These are phyloP conservation scores for Boehmeria nivea DNA, from an alignment of 306 rosid species.

Conservation along the genomic window DNA sequence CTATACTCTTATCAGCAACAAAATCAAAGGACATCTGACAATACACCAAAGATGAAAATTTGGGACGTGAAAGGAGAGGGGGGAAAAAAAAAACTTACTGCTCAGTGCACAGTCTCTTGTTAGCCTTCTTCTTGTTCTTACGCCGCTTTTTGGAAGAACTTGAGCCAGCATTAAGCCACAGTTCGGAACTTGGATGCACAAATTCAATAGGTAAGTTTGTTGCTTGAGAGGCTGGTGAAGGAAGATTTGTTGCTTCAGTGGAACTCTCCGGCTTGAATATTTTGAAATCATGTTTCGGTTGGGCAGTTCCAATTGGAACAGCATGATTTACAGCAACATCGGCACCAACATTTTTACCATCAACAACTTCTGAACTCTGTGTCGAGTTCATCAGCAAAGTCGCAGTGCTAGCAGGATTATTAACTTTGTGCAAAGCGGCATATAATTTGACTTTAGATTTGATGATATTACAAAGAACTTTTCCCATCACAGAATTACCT, in stretches of 20 bases:
- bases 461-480: slow-evolving; percentile 29
- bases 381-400: too few relatives aligned
- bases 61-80: too few relatives aligned
- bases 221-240: neutral
- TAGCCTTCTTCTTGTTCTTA: slow-evolving; percentile 37
- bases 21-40: too few relatives aligned
- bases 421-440: slow-evolving; percentile 17
- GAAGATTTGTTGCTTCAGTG: neutral
- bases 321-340: neutral
- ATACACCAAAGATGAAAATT: too few relatives aligned
- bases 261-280: slow-evolving; percentile 13
- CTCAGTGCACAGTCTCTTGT: slow-evolving; percentile 28
- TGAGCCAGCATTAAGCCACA: slow-evolving; percentile 12
- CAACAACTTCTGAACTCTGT: too few relatives aligned
- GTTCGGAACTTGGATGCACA: slow-evolving; percentile 21
- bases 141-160: slow-evolving; percentile 32
- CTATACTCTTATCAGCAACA: too few relatives aligned
- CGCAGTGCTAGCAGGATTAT: neutral
- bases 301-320: slow-evolving; percentile 4
- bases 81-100: slow-evolving; percentile 30
- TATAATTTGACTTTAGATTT: slow-evolving; percentile 33
- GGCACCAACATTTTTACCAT: slow-evolving; percentile 1
- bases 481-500: slow-evolving; percentile 29
- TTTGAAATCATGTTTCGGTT: slow-evolving; percentile 18
- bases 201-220: slow-evolving; percentile 19